Evolutionary conservation across 2,329 filamentous ascomycete species (phyloP).

Genomic region (Ophiostoma pallidulum): DNA sequence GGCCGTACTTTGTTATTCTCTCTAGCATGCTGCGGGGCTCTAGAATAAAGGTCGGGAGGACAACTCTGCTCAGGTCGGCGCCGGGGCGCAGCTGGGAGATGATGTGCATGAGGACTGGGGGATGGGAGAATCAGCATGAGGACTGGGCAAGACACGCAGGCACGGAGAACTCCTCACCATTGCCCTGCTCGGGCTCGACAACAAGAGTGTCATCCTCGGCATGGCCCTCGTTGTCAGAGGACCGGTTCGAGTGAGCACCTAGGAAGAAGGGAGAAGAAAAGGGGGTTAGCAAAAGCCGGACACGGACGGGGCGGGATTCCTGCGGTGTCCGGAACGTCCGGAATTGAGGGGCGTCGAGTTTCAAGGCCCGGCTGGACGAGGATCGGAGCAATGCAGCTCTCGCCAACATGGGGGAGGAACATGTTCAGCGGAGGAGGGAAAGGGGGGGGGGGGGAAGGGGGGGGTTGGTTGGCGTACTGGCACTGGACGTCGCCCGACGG

Average conservation of each 20-base stretch:
- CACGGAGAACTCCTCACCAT: constrained; percentile 50
- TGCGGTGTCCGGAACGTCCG: not conserved
- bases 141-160: constrained; percentile 43
- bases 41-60: constrained; percentile 93
- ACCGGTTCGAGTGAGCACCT: constrained; percentile 22
- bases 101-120: constrained; percentile 89
- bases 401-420: too few species aligned
- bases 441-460: not conserved
- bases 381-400: too few species aligned
- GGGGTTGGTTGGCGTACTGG: constrained; percentile 23
- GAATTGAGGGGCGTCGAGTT: too few species aligned
- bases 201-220: constrained; percentile 67
- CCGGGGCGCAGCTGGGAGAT: constrained; percentile 94
- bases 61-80: constrained; percentile 88
- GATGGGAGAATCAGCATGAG: constrained; percentile 96
- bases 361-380: too few species aligned
- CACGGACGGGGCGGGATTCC: not conserved
- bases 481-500: constrained; percentile 26
- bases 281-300: constrained; percentile 4
- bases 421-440: too few species aligned
- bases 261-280: not conserved
- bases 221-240: constrained; percentile 47
- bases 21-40: constrained; percentile 97
- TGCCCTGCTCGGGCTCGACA: constrained; percentile 87
- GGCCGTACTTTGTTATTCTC: constrained; percentile 85